These are phyloP conservation scores for Oryza brachyantha DNA, from an alignment of 176 grass and related monocot genomes.

Conservation along the genomic window DNA sequence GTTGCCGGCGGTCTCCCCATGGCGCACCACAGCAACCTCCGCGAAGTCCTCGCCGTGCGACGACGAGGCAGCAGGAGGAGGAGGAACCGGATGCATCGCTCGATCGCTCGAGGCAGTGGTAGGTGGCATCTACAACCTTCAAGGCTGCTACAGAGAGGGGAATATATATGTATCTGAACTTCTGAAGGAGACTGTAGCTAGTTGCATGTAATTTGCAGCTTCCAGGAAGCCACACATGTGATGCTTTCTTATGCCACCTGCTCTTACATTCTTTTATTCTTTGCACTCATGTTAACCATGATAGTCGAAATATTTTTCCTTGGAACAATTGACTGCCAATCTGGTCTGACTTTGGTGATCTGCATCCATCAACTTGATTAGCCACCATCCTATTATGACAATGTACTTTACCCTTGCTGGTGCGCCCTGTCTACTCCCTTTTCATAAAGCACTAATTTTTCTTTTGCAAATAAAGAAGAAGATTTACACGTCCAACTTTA, in stretches of 20 bases:
- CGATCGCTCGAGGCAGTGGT: no score
- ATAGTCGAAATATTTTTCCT: neutral
- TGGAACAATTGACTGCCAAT: neutral
- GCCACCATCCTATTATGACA: neutral
- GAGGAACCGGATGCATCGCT: neutral
- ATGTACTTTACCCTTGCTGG: neutral
- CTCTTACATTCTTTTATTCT: neutral
- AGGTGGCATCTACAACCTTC: neutral
- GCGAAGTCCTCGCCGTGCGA: conserved; percentile 13
- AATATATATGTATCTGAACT: neutral
- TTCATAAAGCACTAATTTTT: neutral
- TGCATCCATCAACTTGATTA: neutral
- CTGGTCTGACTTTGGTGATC: neutral
- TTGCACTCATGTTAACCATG: neutral
- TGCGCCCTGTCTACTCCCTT: neutral
- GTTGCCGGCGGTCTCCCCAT: conserved; percentile 70
- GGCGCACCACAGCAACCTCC: conserved; percentile 68
- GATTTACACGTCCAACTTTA: neutral
- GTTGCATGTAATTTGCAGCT: neutral
- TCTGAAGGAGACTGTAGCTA: neutral
- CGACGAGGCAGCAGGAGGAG: neutral
- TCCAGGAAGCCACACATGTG: no score
- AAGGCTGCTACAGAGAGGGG: neutral
- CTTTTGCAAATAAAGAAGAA: neutral
- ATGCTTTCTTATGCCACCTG: no score